phyloP scores from a whole-genome alignment of 352 stramenopile genomes.

The Globisporangium iwayamae region DNA sequence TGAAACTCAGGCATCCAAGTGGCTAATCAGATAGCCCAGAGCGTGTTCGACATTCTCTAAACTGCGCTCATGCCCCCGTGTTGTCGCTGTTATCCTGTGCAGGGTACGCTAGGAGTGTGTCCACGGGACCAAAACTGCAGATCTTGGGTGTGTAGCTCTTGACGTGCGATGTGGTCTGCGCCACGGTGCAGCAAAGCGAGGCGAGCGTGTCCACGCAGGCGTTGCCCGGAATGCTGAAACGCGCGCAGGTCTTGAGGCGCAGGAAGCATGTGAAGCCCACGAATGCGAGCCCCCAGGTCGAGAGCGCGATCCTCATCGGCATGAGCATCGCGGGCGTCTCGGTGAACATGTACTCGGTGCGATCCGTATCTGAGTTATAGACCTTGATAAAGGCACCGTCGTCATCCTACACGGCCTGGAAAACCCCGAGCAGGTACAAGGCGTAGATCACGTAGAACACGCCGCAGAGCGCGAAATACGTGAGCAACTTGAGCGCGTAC shows the following conservation, averaged over 20 bases:
- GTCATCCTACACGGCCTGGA: not conserved
- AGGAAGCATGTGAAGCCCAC: constrained; percentile 6
- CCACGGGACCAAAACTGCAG: constrained; percentile 19
- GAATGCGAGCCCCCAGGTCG: not conserved
- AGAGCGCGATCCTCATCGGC: not conserved
- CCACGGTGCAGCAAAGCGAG: constrained; percentile 19
- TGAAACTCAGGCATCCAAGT: too few species aligned
- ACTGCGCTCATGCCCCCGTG: not conserved
- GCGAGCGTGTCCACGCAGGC: constrained; percentile 14
- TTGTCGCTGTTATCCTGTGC: not conserved
- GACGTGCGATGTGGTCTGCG: constrained; percentile 24
- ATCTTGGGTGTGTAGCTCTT: constrained; percentile 24
- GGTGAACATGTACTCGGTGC: not conserved
- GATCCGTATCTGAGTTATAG: not conserved
- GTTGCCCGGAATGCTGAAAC: constrained; percentile 18
- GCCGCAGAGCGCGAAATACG: constrained; percentile 8
- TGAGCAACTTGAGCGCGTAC: constrained; percentile 21
- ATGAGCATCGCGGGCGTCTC: not conserved
- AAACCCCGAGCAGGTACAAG: constrained; percentile 5
- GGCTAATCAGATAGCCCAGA: not conserved
- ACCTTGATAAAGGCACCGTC: not conserved
- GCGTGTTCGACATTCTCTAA: not conserved
- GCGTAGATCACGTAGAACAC: not conserved
- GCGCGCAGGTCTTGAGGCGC: not conserved
- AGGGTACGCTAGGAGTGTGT: constrained; percentile 15